These are phyloP conservation scores for Aspergillus mulundensis DNA, from an alignment of 495 filamentous ascomycete species.

Conservation along the genomic window DNA sequence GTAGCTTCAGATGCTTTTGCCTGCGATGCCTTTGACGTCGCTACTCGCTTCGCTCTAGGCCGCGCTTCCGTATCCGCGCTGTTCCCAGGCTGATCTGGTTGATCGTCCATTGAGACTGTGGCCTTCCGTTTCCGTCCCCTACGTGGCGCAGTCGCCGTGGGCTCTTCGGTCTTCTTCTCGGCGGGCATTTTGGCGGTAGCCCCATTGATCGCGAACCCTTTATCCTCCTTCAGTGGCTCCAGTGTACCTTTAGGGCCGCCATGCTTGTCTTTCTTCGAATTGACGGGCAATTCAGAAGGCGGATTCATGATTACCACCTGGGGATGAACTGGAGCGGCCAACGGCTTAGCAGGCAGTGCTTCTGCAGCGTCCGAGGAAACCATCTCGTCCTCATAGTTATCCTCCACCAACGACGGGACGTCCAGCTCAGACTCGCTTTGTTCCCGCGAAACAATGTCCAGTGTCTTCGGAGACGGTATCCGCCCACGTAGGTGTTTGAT, in stretches of 20 bases:
- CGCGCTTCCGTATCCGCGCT: neutral
- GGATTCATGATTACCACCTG: conserved; percentile 7
- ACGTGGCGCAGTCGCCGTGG: conserved; percentile 3
- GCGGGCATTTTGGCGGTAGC: neutral
- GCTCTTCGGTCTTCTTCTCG: neutral
- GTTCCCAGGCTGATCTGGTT: conserved; percentile 12
- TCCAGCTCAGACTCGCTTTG: neutral
- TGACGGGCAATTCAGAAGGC: conserved; percentile 3
- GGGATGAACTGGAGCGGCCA: conserved; percentile 3
- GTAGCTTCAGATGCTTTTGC: neutral
- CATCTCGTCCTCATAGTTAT: conserved; percentile 1
- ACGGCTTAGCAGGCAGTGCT: neutral
- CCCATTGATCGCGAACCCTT: neutral
- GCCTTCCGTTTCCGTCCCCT: conserved; percentile 39
- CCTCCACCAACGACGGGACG: conserved; percentile 1
- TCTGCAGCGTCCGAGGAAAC: neutral
- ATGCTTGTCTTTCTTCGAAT: conserved; percentile 12
- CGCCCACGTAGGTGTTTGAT: conserved; percentile 26
- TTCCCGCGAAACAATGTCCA: neutral
- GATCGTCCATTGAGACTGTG: conserved; percentile 18
- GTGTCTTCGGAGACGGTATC: conserved; percentile 1
- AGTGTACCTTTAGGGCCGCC: conserved; percentile 13
- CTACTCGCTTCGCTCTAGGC: conserved; percentile 29
- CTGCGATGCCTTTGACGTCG: conserved; percentile 20
- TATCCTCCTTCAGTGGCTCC: neutral